Evolutionary conservation across 1,284 basidiomycete species (phyloP).

Genomic region (Butyriboletus appendiculatus): DNA sequence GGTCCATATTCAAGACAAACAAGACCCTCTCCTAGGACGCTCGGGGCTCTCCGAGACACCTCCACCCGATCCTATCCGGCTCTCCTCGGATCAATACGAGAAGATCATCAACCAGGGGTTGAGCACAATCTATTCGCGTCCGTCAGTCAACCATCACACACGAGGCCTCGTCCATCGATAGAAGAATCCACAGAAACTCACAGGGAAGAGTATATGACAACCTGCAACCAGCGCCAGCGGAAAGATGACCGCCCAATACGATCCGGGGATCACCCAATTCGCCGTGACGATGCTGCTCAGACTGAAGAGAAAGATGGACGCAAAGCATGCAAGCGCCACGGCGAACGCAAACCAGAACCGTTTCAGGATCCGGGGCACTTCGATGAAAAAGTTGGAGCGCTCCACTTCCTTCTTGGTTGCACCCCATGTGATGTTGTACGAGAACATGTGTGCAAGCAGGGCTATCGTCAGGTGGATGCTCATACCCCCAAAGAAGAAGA

Average conservation of each 20-base stretch:
- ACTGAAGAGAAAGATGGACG: constrained; percentile 41
- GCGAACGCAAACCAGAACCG: constrained; percentile 47
- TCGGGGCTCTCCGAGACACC: no score
- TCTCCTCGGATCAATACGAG: constrained; percentile 53
- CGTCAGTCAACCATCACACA: constrained; percentile 7
- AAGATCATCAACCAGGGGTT: constrained; percentile 83
- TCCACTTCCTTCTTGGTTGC: constrained; percentile 81
- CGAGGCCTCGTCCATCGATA: neutral
- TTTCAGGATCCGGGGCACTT: constrained; percentile 78
- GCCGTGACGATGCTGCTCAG: constrained; percentile 41
- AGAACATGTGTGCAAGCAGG: constrained; percentile 76
- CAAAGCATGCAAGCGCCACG: constrained; percentile 37
- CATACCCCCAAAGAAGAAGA: constrained; percentile 84
- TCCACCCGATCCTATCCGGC: neutral
- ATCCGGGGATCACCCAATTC: constrained; percentile 46
- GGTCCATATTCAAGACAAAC: no score
- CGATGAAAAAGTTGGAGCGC: constrained; percentile 84
- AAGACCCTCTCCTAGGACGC: no score
- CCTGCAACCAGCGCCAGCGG: constrained; percentile 59
- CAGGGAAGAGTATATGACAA: constrained; percentile 70
- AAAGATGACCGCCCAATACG: constrained; percentile 68
- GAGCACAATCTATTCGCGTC: constrained; percentile 56
- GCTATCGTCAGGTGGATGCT: constrained; percentile 73
- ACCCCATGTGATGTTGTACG: constrained; percentile 84
- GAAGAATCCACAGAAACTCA: constrained; percentile 35